Conservation (phyloP, 768 basidiomycete genomes). For the Pleurotus eryngii region DNA sequence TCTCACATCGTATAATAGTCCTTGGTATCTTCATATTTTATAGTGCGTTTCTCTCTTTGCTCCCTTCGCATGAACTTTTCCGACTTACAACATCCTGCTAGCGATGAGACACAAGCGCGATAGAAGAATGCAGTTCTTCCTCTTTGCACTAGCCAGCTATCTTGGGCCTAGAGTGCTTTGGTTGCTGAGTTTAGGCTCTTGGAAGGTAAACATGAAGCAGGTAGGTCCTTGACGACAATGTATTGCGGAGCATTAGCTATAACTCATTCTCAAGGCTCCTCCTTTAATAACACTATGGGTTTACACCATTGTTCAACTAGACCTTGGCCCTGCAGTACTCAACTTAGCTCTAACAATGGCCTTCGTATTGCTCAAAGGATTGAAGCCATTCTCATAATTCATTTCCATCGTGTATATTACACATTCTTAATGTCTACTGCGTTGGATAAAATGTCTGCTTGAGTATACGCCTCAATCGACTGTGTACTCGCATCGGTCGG, state of each 20-base stretch:
- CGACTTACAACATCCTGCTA: constrained; percentile 18
- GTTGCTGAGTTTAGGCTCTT: constrained; percentile 65
- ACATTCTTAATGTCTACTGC: no score
- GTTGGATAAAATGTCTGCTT: constrained; percentile 8
- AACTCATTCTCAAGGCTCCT: constrained; percentile 49
- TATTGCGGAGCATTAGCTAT: background rate
- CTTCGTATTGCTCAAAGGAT: constrained; percentile 62
- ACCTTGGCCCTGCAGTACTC: constrained; percentile 57
- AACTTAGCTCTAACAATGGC: constrained; percentile 49
- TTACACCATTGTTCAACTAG: constrained; percentile 68
- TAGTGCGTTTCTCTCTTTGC: constrained; percentile 39
- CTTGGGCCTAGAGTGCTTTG: constrained; percentile 69
- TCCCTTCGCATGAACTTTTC: background rate
- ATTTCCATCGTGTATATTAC: background rate
- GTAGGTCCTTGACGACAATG: constrained; percentile 30
- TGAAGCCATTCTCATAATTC: constrained; percentile 29
- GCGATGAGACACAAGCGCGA: constrained; percentile 65
- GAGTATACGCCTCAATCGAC: constrained; percentile 5
- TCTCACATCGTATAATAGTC: constrained; percentile 38
- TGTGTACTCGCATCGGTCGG: background rate
- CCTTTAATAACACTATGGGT: constrained; percentile 80
- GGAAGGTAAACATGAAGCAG: constrained; percentile 73
- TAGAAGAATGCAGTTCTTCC: constrained; percentile 46
- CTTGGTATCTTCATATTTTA: constrained; percentile 75
- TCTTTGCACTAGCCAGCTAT: constrained; percentile 56